Base-by-base conservation (phyloP, 2,329 filamentous ascomycete genomes). In the Trichoderma oligosporum region DNA sequence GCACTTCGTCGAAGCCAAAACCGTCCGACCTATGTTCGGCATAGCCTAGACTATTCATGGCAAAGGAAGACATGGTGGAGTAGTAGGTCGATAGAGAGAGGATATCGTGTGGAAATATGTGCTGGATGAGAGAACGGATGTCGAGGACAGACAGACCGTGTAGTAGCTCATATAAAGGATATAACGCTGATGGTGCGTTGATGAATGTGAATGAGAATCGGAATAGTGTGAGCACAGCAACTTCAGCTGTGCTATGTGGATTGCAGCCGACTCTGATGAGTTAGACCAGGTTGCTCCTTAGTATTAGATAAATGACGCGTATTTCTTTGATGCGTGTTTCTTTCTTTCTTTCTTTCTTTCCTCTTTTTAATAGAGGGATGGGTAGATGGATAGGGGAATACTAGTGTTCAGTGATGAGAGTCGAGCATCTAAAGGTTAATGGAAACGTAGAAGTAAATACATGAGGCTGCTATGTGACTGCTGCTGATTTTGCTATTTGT, bases 281-380 rank as follows among this genome's bases (percentile, higher is more conserved):
- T n/a, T 24, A 18, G n/a, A n/a, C 29, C 24, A 24, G 20, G 14
- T 24, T 6, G 27, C 8, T 31, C 4, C 9, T 33, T 24, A 29
- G 11, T 39, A 25, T 29, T n/a, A n/a, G n/a, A n/a, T n/a, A n/a
- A n/a, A 31, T 29, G 35, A 56, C 38, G 59, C 59, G n/a, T 44
- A 44, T 7, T 3, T n/a, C n/a, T n/a, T n/a, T n/a, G n/a, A n/a
- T n/a, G n/a, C n/a, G n/a, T n/a, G n/a, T n/a, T n/a, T n/a, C n/a
- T n/a, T n/a, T n/a, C n/a, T n/a, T n/a, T n/a, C n/a, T n/a, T n/a
- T n/a, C n/a, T n/a, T n/a, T n/a, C n/a, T n/a, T n/a, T n/a, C n/a
- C n/a, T n/a, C n/a, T n/a, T n/a, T n/a, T n/a, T n/a, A 1, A 7
- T 4, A 39, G 33, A 39, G 14, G 20, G 24, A 38, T 11, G 16